Evolutionary conservation across 495 filamentous ascomycete genomes (phyloP), one percentile per base, ranked within the genome.

Genomic region (Penicillium robsamsonii): DNA sequence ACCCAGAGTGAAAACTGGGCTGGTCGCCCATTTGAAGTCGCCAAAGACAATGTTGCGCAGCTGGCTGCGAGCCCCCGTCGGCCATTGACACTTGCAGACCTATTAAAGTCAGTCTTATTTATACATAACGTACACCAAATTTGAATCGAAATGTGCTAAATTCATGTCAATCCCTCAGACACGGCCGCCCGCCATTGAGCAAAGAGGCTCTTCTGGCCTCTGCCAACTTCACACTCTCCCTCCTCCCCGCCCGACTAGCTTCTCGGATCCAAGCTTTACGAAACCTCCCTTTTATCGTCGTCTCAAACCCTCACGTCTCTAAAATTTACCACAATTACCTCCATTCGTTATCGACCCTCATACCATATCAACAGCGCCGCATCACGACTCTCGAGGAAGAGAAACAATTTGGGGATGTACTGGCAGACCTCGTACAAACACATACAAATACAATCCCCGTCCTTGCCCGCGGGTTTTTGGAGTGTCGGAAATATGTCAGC

Each of bases 231-330:
- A 94, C 94, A 31, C 88, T 96, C 47, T 90, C 88, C 42, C 85
- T 96, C 37, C 86, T 97, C 31, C 94, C 94, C 15, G 87, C 92
- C 53, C 90, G 94, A n/a, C 84, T 98, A 15, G 95, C 94, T 3
- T 91, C 94, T 64, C 90, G 94, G 37, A 94, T 97, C 45, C 87
- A 96, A 70, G 88, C 89, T 2, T 75, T 98, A 12, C 86, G 93
- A 53, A 96, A 96, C 72, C 83, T 98, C 4, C 95, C 94, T 2
- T 98, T 89, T 72, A 98, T 98, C 64, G 92, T 98, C 44, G 94
- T 98, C 17, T 91, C 93, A 1, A 97, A 97, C 69, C 89, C 91
- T 1, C 88, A 96, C 65, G 90, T 97, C 50, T 86, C 87, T 30
- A 85, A 84, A 59, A 97, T 98, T 53, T 96, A 97, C 75, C 83